phyloP scores from a whole-genome alignment of 805 yeast species.

The Wickerhamomyces canadensis region DNA sequence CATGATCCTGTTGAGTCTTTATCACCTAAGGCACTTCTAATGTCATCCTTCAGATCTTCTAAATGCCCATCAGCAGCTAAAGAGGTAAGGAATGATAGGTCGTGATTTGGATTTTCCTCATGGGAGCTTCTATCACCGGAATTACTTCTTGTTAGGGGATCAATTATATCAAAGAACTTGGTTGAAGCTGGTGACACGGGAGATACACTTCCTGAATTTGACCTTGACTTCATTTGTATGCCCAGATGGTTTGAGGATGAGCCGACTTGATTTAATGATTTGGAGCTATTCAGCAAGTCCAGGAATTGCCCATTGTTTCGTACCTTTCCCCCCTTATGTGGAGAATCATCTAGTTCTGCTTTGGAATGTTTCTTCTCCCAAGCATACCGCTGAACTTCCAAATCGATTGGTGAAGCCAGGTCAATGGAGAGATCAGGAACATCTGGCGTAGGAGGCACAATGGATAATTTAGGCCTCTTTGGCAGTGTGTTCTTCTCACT shows the following conservation, averaged over 20 bases:
- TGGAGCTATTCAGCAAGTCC: neutral
- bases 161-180: neutral
- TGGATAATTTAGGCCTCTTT: neutral
- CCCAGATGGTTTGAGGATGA: neutral
- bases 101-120: neutral
- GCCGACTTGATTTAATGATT: neutral
- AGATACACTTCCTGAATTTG: neutral
- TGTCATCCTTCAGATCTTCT: constrained; percentile 12
- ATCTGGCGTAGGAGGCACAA: neutral
- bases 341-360: neutral
- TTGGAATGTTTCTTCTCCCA: too few relatives aligned
- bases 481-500: neutral
- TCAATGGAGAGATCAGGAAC: neutral
- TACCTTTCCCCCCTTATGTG: neutral
- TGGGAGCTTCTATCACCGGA: neutral
- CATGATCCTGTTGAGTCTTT: constrained; percentile 13
- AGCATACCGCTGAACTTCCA: too few relatives aligned
- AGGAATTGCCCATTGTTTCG: neutral
- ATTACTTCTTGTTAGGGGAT: neutral
- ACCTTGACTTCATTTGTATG: neutral
- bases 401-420: too few relatives aligned
- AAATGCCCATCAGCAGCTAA: constrained; percentile 9
- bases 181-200: neutral
- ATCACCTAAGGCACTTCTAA: constrained; percentile 17
- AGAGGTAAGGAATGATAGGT: constrained; percentile 7